Base-by-base conservation (phyloP, 2,329 filamentous ascomycete species). In the Stemphylium lycopersici region DNA sequence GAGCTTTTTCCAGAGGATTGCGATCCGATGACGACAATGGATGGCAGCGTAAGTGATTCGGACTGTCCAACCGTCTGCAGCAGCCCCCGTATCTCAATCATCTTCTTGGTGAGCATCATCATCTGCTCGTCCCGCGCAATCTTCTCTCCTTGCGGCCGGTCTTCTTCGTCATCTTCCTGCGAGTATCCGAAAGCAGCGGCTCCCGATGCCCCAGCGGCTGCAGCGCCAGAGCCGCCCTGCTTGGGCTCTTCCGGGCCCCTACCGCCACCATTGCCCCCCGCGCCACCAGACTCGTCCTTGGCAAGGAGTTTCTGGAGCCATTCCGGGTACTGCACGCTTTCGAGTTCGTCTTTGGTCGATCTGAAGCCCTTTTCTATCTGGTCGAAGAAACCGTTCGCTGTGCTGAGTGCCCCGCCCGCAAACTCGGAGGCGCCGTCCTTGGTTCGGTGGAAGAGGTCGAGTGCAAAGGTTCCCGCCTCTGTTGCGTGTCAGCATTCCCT, bases 1-100 rank as follows among this genome's bases (percentile, higher is more conserved):
- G 95, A 99, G 70, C 93, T 98, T 79, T 99, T 99, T 36, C 95
- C 95, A 0, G 95, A 98, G 0, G 95, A 99, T 73, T 99, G 95
- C 2, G 95, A 99, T 20, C 95, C 95, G 65, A 99, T 97, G 33
- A 99, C 95, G n/a, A 99, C 95, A 53, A 99, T 99, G 0, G 96
- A 98, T 0, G 95, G 95, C 18, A 99, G 79, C 1, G 90, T 93
- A 59, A 99, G 80, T 3, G 90, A 87, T 61, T 89, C 91, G 0
- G 93, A 96, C 79, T 99, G 93, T 31, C 93, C 96, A 41, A 99
- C 90, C 22, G 88, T 91, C 70, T 96, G 90, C 20, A 99, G 82
- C 52, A 99, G 91, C 63, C 88, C 93, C 63, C 96, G 84, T 52
- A 99, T 98, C 79, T 99, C 95, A 69, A 99, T 99, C 95, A 99